Evolutionary conservation across 164 flowering plant species (phyloP), one percentile per base, ranked within the genome.

Genomic region (Dillenia turbinata): DNA sequence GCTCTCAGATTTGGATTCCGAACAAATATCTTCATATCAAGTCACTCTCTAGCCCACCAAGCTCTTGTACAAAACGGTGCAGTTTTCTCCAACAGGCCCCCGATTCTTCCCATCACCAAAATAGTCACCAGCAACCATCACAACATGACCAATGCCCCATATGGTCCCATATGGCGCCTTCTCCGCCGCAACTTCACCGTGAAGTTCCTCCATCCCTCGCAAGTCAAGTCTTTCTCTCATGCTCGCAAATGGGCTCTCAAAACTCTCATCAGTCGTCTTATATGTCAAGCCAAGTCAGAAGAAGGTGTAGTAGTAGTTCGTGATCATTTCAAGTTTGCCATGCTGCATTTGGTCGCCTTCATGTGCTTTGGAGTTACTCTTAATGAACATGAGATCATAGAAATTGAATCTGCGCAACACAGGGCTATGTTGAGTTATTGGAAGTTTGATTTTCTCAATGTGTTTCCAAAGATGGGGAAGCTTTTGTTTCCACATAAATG

Each of bases 161-260:
- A 79, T 44, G 84, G 84, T 14, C 76, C 82, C 0, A 58, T 60
- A 4, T 82, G 85, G 85, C 79, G 81, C 1, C 48, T 63, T 44
- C 69, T 81, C 17, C 78, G 83, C 46, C 78, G 81, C 2, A 77
- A 79, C 57, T 68, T 81, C 54, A 51, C 72, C 14, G 44, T 72
- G 5, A 67, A 81, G 55, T 65, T 76, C 44, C 64, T 83, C 52
- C 71, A 71, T 40, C 77, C 85, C 13, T 62, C 80, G 6, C 71
- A 71, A 2, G 47, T 77, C 52, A 73, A 66, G 56, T 57, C 66
- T 12, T 80, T 40, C 46, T 24, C 69, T 9, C 47, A 10, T 8
- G 70, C 69, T 13, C 79, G 81, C 1, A 70, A 19, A 19, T 19
- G 22, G 22, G 1, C 22, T 19, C 22, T 19, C 22, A 19, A 19